Evolutionary conservation across 208 protist species (phyloP).

Genomic region (Wallacemonas sp.): DNA sequence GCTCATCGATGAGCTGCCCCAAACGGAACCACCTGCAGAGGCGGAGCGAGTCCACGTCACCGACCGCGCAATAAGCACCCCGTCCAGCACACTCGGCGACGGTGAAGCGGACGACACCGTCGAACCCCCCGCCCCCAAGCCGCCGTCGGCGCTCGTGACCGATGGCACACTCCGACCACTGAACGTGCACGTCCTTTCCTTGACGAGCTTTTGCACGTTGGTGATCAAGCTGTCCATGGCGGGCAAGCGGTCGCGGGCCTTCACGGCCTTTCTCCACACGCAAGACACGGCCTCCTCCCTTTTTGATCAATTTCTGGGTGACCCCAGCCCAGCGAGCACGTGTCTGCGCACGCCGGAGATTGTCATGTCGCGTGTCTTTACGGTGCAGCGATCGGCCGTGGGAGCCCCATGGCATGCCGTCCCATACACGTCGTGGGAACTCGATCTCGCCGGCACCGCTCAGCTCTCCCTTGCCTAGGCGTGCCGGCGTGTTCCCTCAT

Average conservation of each 20-base stretch:
- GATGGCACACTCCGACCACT: slow-evolving; percentile 6
- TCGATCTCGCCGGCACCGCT: slow-evolving; percentile 1
- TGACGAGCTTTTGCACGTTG: slow-evolving; percentile 33
- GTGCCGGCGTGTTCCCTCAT: no score
- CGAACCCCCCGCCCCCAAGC: neutral
- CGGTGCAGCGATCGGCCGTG: neutral
- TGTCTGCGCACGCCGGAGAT: slow-evolving; percentile 2
- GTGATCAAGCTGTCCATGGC: slow-evolving; percentile 7
- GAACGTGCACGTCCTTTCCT: slow-evolving; percentile 17
- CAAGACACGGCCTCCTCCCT: neutral
- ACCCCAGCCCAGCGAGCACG: neutral
- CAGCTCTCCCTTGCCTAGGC: no score
- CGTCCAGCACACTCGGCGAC: neutral
- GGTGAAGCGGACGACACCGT: neutral
- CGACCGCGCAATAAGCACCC: neutral
- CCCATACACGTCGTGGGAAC: neutral
- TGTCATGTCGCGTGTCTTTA: slow-evolving; percentile 8
- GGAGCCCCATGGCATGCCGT: neutral
- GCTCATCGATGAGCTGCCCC: neutral
- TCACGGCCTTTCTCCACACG: neutral
- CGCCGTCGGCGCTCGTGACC: neutral
- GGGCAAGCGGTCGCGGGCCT: slow-evolving; percentile 1
- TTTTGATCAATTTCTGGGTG: neutral
- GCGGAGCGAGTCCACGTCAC: no score
- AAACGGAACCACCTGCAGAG: neutral